Conservation (phyloP, 257 asterid species). For the Ophiorrhiza pumila region DNA sequence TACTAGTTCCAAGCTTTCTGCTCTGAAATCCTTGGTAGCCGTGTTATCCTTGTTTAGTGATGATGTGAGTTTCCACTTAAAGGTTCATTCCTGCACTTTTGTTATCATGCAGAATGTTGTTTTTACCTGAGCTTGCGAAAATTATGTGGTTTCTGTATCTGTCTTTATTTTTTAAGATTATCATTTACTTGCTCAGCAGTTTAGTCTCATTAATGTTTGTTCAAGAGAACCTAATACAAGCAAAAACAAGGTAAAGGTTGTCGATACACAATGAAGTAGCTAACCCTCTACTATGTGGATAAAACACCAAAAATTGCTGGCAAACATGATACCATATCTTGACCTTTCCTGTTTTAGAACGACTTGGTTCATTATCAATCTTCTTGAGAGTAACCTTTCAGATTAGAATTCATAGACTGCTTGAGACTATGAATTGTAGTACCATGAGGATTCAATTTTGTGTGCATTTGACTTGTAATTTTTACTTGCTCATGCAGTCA, state of each 20-base stretch:
- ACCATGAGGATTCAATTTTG: background rate
- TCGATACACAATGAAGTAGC: background rate
- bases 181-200: background rate
- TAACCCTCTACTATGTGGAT: background rate
- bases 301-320: background rate
- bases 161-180: background rate
- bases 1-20: conserved; percentile 64
- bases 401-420: background rate
- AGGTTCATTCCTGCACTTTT: background rate
- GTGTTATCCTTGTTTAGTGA: conserved; percentile 48
- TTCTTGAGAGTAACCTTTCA: background rate
- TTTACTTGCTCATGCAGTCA: conserved; percentile 52
- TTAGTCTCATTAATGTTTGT: background rate
- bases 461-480: conserved; percentile 7
- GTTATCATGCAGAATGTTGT: background rate
- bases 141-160: background rate
- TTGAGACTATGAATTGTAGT: background rate
- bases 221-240: background rate
- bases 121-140: background rate
- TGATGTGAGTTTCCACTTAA: conserved; percentile 20
- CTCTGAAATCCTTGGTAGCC: conserved; percentile 64
- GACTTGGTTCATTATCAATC: background rate
- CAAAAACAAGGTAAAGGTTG: background rate
- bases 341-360: background rate
- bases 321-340: background rate